Conservation (phyloP, 495 filamentous ascomycete species). For the Jackrogersella minutella region DNA sequence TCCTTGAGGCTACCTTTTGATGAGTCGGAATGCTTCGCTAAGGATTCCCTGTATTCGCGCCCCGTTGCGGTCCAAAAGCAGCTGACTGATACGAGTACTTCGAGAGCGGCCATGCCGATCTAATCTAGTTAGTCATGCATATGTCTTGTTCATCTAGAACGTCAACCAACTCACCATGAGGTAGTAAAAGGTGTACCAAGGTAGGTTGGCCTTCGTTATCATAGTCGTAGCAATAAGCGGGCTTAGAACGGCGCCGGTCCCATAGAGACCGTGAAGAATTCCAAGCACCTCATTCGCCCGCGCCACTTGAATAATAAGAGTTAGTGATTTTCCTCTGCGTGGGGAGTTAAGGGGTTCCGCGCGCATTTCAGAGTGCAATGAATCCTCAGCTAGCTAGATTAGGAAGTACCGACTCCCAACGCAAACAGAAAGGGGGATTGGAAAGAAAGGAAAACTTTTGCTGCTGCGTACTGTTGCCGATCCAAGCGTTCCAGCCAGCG, state of each 20-base stretch:
- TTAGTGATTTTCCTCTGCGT: too few species aligned
- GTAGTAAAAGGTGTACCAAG: constrained; percentile 74
- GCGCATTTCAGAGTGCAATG: too few species aligned
- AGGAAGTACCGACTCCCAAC: too few species aligned
- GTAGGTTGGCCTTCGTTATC: constrained; percentile 62
- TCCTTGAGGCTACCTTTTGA: constrained; percentile 55
- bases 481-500: constrained; percentile 82
- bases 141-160: not conserved
- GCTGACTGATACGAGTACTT: constrained; percentile 59
- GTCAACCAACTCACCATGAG: constrained; percentile 52
- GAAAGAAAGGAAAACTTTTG: too few species aligned
- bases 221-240: constrained; percentile 81
- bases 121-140: constrained; percentile 32
- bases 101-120: constrained; percentile 70
- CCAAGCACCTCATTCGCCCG: constrained; percentile 75
- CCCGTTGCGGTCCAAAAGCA: constrained; percentile 77
- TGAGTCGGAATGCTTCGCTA: constrained; percentile 47
- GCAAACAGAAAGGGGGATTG: too few species aligned
- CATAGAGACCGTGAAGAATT: constrained; percentile 76
- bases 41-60: constrained; percentile 64
- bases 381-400: too few species aligned
- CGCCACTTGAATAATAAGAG: too few species aligned
- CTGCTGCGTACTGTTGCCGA: too few species aligned
- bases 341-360: too few species aligned
- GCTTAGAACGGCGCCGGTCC: constrained; percentile 75